Evolutionary conservation across 768 basidiomycete species (phyloP), one percentile per base, ranked within the genome.

Genomic region (Trametes gibbosa): DNA sequence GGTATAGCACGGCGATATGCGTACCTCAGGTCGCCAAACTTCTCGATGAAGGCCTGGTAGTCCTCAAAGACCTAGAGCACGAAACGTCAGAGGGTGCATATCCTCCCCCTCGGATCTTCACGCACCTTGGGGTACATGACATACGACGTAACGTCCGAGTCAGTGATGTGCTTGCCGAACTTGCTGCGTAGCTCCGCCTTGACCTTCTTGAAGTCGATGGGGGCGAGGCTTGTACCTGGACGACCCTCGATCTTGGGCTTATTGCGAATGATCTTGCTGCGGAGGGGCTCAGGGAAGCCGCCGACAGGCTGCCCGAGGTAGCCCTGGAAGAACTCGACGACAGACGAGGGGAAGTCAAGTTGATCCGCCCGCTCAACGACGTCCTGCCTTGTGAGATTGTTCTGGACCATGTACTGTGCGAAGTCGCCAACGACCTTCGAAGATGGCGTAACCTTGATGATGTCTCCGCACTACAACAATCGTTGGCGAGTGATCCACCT

Each of bases 341-440:
- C 92, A 34, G 91, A 95, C 12, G 92, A 95, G 9, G 97, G 97
- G 87, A 99, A 98, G 75, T 99, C 97, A 59, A 99, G 86, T 58
- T 84, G 83, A 42, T 91, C 90, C 42, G 96, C 97, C 50, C 88
- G 85, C 9, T 85, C 82, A 56, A 95, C 71, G 29, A 99, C 95
- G 58, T 98, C 89, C 65, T 87, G 76, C 75, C 94, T 93, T 53
- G 86, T 82, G 59, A 98, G 79, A 62, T 86, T 85, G 80, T 98
- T 98, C 65, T 92, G 91, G 35, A 94, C 95, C 94, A 98, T 95
- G 89, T 90, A 97, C 75, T 99, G 97, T 17, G 97, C 97, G 75
- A 99, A 97, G 78, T 99, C 97, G 24, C 97, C 97, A 49, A 98
- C 95, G 48, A 96, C 93, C 79, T 98, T 99, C 42, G 97, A 98